A percentile compares a stretch with the other conserved stretches of the same genome.
phyloP scores from a whole-genome alignment of 169 alveolate genomes.

The Plasmodium gonderi region DNA sequence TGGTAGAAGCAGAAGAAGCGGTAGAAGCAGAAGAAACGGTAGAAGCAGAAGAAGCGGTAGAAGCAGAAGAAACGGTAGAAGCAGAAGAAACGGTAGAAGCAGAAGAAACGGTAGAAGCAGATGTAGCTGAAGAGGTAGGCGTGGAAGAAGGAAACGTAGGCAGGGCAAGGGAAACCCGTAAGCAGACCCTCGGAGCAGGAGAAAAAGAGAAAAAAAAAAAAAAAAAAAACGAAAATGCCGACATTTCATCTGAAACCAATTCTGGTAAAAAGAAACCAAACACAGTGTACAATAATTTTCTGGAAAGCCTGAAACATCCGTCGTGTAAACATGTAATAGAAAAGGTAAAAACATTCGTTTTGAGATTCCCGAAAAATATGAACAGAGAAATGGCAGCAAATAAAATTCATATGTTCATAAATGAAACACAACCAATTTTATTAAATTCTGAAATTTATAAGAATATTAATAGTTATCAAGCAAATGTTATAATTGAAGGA shows the following conservation, averaged over 20 bases:
- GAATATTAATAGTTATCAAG: slow-evolving; percentile 74
- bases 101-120: background rate
- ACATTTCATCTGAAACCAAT: background rate
- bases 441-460: slow-evolving; percentile 65
- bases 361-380: slow-evolving; percentile 74
- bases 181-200: background rate
- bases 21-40: background rate
- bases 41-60: background rate
- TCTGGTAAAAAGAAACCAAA: slow-evolving; percentile 57
- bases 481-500: slow-evolving; percentile 38
- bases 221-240: background rate
- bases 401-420: slow-evolving; percentile 77
- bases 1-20: background rate
- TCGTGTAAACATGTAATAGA: slow-evolving; percentile 83
- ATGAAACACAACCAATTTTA: slow-evolving; percentile 49
- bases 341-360: slow-evolving; percentile 76
- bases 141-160: background rate
- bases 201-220: background rate
- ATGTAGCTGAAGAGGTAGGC: background rate
- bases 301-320: slow-evolving; percentile 84
- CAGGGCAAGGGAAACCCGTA: background rate
- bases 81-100: background rate
- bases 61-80: background rate
- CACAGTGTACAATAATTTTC: slow-evolving; percentile 84
- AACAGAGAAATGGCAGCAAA: slow-evolving; percentile 82